Base-by-base conservation (phyloP, 108 stramenopile species). In the Cylindrotheca fusiformis region DNA sequence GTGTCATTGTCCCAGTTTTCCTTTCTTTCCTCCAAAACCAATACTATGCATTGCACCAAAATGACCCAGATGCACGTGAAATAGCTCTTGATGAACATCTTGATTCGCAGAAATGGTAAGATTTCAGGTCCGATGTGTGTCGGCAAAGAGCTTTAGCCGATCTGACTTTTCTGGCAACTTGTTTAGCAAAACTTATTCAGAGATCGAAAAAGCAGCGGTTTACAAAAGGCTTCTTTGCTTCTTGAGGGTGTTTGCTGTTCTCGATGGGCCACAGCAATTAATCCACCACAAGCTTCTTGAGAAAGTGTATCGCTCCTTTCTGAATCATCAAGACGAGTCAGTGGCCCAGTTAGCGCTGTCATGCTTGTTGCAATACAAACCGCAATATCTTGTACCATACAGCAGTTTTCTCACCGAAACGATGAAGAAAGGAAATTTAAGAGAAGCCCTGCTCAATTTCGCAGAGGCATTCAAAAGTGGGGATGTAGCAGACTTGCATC, bases 241-340 rank as follows among this genome's bases (percentile, higher is more conserved):
- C 53, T 69, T 95, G 22, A 85, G 77, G 77, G 74, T 83, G 50
- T 91, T 95, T 53, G 70, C 82, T 29, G 78, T 75, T 8, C 79
- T 93, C 17, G 85, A 84, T 32, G 89, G 89, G 12, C 86, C 85
- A 2, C 72, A 87, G 44, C 94, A 95, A 68, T 76, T 95, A 21
- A 63, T 79, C 58, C 73, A 87, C 48, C 83, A 88, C 52, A 41
- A 71, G 48, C 29, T 78, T 17, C 76, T 92, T 3, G 68, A 81
- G 3, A 54, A 68, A 32, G 61, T 90, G 22, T 90, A 84, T 68
- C 27, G 65, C 20, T 67, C 75, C 4, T 74, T 86, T 51, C 62
- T 95, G 2, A 82, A 77, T 12, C 84, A 90, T 69, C 74, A 78
- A 21, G 90, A 91, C 59, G 29, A 67, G 31, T 54, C 28, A 22